Conservation (phyloP, 208 protist genomes). For the Leishmania martiniquensis region DNA sequence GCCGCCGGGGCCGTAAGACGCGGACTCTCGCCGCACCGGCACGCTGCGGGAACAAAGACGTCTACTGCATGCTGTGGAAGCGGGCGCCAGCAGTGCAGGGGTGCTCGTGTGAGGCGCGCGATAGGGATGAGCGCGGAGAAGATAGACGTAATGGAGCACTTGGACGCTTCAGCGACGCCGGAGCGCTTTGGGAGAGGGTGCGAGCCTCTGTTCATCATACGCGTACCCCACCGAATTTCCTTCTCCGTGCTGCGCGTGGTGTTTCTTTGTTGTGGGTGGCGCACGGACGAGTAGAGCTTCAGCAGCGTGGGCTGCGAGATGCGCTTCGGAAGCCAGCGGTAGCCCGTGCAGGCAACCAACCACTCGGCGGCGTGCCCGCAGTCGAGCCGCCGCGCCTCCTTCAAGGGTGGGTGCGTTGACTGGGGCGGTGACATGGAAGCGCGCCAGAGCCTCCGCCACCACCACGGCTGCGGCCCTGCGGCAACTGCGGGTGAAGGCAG, state of each 20-base stretch:
- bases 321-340: conserved; percentile 3
- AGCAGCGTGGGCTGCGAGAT: conserved; percentile 22
- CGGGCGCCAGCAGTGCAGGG: conserved; percentile 8
- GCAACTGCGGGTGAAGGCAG: conserved; percentile 23
- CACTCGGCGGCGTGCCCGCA: neutral
- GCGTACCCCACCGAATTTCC: conserved; percentile 20
- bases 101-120: neutral
- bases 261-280: too few relatives aligned
- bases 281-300: neutral
- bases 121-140: neutral
- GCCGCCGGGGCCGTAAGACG: neutral
- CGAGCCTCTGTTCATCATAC: neutral
- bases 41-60: conserved; percentile 12
- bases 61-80: conserved; percentile 7
- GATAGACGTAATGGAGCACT: neutral
- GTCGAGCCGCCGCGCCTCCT: neutral
- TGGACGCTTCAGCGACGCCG: neutral
- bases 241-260: neutral
- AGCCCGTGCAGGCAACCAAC: conserved; percentile 16
- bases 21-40: neutral
- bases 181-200: neutral
- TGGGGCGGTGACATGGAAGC: neutral
- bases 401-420: neutral
- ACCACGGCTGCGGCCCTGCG: neutral
- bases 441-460: neutral